Conservation (phyloP, 768 basidiomycete species). For the Hypholoma fasciculare region DNA sequence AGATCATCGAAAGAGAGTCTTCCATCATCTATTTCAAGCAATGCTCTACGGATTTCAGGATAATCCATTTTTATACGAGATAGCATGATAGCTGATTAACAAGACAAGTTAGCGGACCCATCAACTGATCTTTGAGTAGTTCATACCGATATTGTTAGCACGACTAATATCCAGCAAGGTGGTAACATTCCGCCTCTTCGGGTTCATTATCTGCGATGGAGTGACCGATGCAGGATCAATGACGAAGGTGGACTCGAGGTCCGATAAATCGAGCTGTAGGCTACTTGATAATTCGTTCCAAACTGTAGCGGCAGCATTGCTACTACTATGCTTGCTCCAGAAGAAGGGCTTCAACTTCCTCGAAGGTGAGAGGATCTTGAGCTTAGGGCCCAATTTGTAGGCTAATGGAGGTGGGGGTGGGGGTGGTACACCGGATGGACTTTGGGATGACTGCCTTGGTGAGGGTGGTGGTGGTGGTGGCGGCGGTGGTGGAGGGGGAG, state of each 20-base stretch:
- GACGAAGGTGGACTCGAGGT: conserved; percentile 74
- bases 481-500: conserved; percentile 27
- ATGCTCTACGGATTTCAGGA: conserved; percentile 64
- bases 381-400: conserved; percentile 29
- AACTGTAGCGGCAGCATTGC: conserved; percentile 48
- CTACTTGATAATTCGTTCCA: conserved; percentile 62
- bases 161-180: conserved; percentile 79
- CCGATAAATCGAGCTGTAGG: conserved; percentile 57
- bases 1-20: conserved; percentile 74
- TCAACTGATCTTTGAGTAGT: not conserved
- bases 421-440: conserved; percentile 18
- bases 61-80: conserved; percentile 68
- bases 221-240: conserved; percentile 48
- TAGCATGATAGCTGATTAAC: conserved; percentile 74
- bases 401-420: conserved; percentile 42
- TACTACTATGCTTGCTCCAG: conserved; percentile 76
- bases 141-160: conserved; percentile 81
- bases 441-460: conserved; percentile 30
- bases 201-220: conserved; percentile 40
- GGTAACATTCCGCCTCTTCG: conserved; percentile 61
- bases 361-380: conserved; percentile 34
- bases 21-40: conserved; percentile 72
- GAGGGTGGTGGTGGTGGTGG: conserved; percentile 51
- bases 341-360: conserved; percentile 84
- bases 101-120: conserved; percentile 6